Evolutionary conservation across 495 filamentous ascomycete genomes (phyloP).

Genomic region (Hyaloscypha bicolor): DNA sequence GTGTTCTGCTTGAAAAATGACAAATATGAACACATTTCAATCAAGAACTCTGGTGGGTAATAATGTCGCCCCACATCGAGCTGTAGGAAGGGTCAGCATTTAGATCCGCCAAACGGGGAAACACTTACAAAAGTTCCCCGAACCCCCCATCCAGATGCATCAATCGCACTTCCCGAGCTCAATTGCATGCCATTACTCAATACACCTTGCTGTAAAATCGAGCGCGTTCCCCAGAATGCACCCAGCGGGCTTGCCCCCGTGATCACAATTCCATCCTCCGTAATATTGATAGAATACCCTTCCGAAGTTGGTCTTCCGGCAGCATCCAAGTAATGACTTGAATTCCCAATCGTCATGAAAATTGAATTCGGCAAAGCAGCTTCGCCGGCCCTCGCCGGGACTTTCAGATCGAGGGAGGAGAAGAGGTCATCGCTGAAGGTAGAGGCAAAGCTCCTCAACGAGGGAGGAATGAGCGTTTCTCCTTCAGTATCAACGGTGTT

Average conservation of each 20-base stretch:
- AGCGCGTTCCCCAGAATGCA: slow-evolving; percentile 55
- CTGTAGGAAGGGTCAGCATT: slow-evolving; percentile 33
- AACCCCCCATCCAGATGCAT: slow-evolving; percentile 51
- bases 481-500: slow-evolving; percentile 40
- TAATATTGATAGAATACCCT: slow-evolving; percentile 48
- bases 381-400: slow-evolving; percentile 31
- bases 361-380: slow-evolving; percentile 37
- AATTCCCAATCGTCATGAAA: slow-evolving; percentile 47
- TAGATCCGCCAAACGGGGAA: not conserved
- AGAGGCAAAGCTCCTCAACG: slow-evolving; percentile 43
- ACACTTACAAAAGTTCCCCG: slow-evolving; percentile 36
- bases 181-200: slow-evolving; percentile 37
- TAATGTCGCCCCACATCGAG: slow-evolving; percentile 53
- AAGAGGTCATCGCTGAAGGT: slow-evolving; percentile 46
- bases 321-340: slow-evolving; percentile 43
- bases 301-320: slow-evolving; percentile 46
- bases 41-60: slow-evolving; percentile 53
- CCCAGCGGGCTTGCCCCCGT: slow-evolving; percentile 53
- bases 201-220: slow-evolving; percentile 49
- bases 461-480: slow-evolving; percentile 52
- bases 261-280: slow-evolving; percentile 42
- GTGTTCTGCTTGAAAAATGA: slow-evolving; percentile 59
- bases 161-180: slow-evolving; percentile 41
- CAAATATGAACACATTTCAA: slow-evolving; percentile 53
- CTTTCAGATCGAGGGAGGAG: slow-evolving; percentile 33